These are phyloP conservation scores for Mycena citricolor DNA, from an alignment of 1,284 basidiomycete species.

Conservation along the genomic window DNA sequence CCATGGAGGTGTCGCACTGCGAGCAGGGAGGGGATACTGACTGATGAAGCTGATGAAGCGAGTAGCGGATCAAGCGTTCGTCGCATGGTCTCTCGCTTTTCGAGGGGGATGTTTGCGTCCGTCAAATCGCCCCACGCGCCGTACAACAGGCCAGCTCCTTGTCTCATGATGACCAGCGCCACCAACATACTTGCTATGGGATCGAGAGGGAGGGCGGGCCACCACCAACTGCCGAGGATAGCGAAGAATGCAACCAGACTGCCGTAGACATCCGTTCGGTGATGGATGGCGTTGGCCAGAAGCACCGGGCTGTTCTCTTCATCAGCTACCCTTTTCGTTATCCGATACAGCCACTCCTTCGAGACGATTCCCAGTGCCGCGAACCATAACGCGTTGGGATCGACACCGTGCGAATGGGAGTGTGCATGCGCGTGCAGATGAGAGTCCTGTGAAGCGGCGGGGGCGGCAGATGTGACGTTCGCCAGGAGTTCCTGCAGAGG, in stretches of 20 bases:
- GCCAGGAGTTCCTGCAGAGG: conserved; percentile 59
- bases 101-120: conserved; percentile 75
- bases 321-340: conserved; percentile 86
- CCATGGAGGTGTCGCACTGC: conserved; percentile 70
- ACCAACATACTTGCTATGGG: conserved; percentile 94
- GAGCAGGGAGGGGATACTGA: conserved; percentile 36
- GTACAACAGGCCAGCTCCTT: conserved; percentile 73
- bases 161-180: conserved; percentile 84
- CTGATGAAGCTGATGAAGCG: conserved; percentile 25
- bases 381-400: conserved; percentile 97
- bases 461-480: conserved; percentile 55
- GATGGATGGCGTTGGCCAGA: conserved; percentile 90
- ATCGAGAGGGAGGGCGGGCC: conserved; percentile 87
- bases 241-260: conserved; percentile 86
- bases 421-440: conserved; percentile 38
- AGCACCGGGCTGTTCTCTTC: conserved; percentile 90
- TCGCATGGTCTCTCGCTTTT: conserved; percentile 54
- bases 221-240: conserved; percentile 83
- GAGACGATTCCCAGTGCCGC: conserved; percentile 77
- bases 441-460: conserved; percentile 49
- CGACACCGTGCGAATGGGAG: conserved; percentile 64
- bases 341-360: conserved; percentile 93
- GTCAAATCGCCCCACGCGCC: conserved; percentile 83
- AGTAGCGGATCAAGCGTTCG: conserved; percentile 57
- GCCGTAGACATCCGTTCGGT: conserved; percentile 92